These are phyloP conservation scores for Tympanopsis confertula DNA, from an alignment of 2,329 filamentous ascomycete genomes.

Conservation along the genomic window DNA sequence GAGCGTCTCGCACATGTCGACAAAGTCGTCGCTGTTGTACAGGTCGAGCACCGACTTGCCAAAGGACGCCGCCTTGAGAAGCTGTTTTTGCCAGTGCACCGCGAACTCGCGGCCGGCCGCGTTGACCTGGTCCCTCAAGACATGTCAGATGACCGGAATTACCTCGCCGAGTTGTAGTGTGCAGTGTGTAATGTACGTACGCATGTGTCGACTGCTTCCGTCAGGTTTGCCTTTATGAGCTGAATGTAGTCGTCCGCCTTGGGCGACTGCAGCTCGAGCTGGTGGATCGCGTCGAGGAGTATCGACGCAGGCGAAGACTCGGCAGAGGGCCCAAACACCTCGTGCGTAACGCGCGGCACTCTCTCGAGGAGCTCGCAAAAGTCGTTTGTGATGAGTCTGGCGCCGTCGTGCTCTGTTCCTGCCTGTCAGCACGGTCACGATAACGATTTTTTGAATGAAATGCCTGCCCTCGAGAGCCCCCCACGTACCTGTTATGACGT, in stretches of 20 bases:
- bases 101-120: constrained; percentile 88
- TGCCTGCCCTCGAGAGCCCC: not conserved
- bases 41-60: constrained; percentile 94
- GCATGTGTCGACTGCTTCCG: constrained; percentile 87
- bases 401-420: constrained; percentile 62
- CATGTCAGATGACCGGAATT: no score
- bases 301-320: constrained; percentile 74
- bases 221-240: constrained; percentile 74
- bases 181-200: no score
- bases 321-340: constrained; percentile 80
- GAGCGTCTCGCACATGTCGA: constrained; percentile 92
- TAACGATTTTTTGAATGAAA: not conserved
- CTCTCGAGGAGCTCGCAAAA: constrained; percentile 97
- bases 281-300: constrained; percentile 81
- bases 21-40: constrained; percentile 97
- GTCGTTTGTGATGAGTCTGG: constrained; percentile 79
- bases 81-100: constrained; percentile 82
- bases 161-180: no score
- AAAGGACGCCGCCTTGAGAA: constrained; percentile 93
- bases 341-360: constrained; percentile 73
- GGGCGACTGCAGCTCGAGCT: constrained; percentile 84
- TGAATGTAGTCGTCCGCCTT: constrained; percentile 98
- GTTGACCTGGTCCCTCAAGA: constrained; percentile 52
- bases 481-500: constrained; percentile 66
- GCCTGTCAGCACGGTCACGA: constrained; percentile 8